phyloP scores from a whole-genome alignment of 768 basidiomycete species.

The Agaricus blazei region DNA sequence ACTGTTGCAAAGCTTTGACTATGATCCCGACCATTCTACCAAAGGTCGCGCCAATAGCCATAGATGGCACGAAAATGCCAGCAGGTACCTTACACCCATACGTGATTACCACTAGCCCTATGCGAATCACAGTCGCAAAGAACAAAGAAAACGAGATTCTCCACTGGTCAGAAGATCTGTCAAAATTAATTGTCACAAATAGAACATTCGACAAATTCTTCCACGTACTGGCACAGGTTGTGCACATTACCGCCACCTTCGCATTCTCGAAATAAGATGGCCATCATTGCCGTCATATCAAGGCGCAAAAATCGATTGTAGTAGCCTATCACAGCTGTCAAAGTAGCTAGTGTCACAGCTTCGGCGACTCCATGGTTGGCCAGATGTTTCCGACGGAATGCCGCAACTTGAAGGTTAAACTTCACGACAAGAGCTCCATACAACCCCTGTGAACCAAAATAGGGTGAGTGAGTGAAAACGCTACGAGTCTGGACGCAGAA shows the following conservation, averaged over 20 bases:
- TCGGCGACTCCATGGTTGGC: conserved; percentile 82
- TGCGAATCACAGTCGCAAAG: conserved; percentile 86
- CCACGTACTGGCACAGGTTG: conserved; percentile 89
- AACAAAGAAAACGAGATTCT: conserved; percentile 89
- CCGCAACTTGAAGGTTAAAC: conserved; percentile 92
- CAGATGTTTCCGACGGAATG: conserved; percentile 89
- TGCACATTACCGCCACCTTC: conserved; percentile 86
- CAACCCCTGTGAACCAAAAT: conserved; percentile 57
- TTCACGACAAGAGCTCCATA: conserved; percentile 98
- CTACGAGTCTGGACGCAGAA: neutral
- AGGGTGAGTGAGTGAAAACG: conserved; percentile 7
- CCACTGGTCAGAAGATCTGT: conserved; percentile 88
- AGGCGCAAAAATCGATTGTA: conserved; percentile 92
- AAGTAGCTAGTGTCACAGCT: conserved; percentile 77
- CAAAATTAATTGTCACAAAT: neutral
- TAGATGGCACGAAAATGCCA: conserved; percentile 97
- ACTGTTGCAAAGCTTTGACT: conserved; percentile 90
- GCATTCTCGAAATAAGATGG: conserved; percentile 93
- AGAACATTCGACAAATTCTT: neutral
- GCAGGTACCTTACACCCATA: conserved; percentile 97
- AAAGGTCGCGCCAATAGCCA: conserved; percentile 97
- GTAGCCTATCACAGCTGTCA: conserved; percentile 91
- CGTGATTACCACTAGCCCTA: conserved; percentile 80
- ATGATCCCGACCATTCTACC: conserved; percentile 96
- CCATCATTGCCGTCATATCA: conserved; percentile 97